phyloP scores from a whole-genome alignment of 2,329 filamentous ascomycete genomes.

The Penicillium aurantiogriseum region DNA sequence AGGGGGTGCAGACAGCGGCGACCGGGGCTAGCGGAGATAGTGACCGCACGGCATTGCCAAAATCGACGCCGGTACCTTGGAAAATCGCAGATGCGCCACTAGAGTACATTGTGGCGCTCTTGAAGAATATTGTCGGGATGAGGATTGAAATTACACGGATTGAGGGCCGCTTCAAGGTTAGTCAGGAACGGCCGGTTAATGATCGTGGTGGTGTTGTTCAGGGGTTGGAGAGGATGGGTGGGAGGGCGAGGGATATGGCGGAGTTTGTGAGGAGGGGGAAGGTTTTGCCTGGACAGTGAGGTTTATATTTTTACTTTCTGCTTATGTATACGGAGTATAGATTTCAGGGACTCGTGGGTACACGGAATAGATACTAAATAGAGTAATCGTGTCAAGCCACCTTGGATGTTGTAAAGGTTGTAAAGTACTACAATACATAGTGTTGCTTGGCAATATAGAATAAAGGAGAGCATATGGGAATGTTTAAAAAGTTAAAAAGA shows the following conservation, averaged over 20 bases:
- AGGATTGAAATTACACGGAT: slow-evolving; percentile 19
- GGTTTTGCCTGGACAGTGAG: background rate
- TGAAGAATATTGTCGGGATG: slow-evolving; percentile 23
- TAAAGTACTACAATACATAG: no score
- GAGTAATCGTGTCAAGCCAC: background rate
- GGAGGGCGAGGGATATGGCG: slow-evolving; percentile 18
- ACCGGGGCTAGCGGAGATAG: background rate
- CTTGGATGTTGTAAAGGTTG: background rate
- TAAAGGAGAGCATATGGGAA: no score
- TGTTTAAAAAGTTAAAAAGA: background rate
- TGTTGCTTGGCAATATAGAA: no score
- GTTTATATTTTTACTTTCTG: background rate
- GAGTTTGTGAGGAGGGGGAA: slow-evolving; percentile 15
- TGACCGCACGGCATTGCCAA: background rate
- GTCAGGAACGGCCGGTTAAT: slow-evolving; percentile 16
- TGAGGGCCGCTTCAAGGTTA: slow-evolving; percentile 23
- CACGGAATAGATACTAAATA: background rate
- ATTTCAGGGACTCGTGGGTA: no score
- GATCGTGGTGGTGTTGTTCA: slow-evolving; percentile 22
- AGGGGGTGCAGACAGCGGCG: background rate
- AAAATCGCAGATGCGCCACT: slow-evolving; percentile 18
- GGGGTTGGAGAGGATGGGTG: slow-evolving; percentile 12
- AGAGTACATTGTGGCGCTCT: slow-evolving; percentile 17
- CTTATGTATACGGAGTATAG: background rate
- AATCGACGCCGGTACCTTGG: slow-evolving; percentile 10